Evolutionary conservation across 140 eudicot species (phyloP).

Genomic region (Artemisia princeps): DNA sequence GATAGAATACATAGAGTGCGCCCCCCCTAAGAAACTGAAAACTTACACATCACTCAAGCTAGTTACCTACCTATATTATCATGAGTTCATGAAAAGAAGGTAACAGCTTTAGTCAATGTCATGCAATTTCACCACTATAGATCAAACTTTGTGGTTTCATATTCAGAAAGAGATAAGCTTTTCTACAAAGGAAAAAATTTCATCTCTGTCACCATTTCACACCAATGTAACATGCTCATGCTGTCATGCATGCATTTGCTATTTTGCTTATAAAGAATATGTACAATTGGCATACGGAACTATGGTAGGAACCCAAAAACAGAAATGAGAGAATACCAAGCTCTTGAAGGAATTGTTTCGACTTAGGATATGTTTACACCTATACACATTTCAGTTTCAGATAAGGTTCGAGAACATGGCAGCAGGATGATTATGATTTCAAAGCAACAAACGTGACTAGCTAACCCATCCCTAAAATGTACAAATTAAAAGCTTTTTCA

Average conservation of each 20-base stretch:
- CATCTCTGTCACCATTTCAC: conserved; percentile 3
- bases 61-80: conserved; percentile 29
- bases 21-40: conserved; percentile 25
- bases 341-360: conserved; percentile 16
- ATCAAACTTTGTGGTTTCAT: conserved; percentile 27
- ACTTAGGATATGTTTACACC: conserved; percentile 23
- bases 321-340: conserved; percentile 14
- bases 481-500: conserved; percentile 3
- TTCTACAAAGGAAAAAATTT: conserved; percentile 16
- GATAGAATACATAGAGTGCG: conserved; percentile 19
- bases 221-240: conserved; percentile 8
- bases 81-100: conserved; percentile 20
- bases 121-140: conserved; percentile 25
- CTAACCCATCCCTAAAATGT: conserved; percentile 26
- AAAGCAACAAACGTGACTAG: conserved; percentile 25
- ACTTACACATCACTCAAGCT: conserved; percentile 31
- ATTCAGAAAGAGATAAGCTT: conserved; percentile 29
- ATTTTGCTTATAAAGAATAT: conserved; percentile 5
- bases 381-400: conserved; percentile 2
- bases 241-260: conserved; percentile 27
- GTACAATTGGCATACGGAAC: conserved; percentile 20
- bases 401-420: conserved; percentile 26
- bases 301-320: conserved; percentile 27
- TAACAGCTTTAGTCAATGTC: conserved; percentile 31
- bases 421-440: conserved; percentile 13